A percentile compares a stretch with the other conserved stretches of the same genome.
phyloP scores from a whole-genome alignment of 164 flowering plant genomes.

The Vitis amurensis region DNA sequence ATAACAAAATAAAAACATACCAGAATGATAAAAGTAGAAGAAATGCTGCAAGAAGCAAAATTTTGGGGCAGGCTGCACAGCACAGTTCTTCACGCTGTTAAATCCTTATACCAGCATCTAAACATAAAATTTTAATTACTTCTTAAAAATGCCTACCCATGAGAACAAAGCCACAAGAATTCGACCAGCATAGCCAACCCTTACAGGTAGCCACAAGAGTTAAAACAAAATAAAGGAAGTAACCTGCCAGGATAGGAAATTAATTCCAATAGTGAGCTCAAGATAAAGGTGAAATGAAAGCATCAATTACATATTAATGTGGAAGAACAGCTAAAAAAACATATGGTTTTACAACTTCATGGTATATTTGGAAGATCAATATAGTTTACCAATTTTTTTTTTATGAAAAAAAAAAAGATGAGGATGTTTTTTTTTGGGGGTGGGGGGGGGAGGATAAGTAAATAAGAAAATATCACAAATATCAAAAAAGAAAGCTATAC shows the following conservation, averaged over 20 bases:
- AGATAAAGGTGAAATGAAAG: neutral
- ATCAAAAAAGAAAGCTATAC: no score
- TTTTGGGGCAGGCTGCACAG: conserved; percentile 78
- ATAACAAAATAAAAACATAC: conserved; percentile 37
- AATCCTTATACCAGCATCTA: neutral
- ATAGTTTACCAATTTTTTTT: no score
- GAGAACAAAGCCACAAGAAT: conserved; percentile 71
- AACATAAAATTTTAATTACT: neutral
- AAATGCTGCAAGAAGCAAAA: conserved; percentile 77
- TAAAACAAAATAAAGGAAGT: conserved; percentile 57
- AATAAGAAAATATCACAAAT: no score
- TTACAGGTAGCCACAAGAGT: conserved; percentile 63
- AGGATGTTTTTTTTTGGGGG: no score
- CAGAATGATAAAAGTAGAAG: conserved; percentile 91
- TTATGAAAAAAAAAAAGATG: no score
- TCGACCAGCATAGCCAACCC: conserved; percentile 75
- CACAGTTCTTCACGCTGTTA: conserved; percentile 6
- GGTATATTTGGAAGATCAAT: no score
- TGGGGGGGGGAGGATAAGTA: no score
- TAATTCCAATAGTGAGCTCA: conserved; percentile 5
- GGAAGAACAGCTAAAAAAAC: no score
- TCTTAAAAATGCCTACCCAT: conserved; percentile 55
- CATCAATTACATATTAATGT: neutral
- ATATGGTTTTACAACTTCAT: no score
- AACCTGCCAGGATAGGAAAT: conserved; percentile 52